Evolutionary conservation across 345 rosid species (phyloP).

Genomic region (Citrus reticulata): DNA sequence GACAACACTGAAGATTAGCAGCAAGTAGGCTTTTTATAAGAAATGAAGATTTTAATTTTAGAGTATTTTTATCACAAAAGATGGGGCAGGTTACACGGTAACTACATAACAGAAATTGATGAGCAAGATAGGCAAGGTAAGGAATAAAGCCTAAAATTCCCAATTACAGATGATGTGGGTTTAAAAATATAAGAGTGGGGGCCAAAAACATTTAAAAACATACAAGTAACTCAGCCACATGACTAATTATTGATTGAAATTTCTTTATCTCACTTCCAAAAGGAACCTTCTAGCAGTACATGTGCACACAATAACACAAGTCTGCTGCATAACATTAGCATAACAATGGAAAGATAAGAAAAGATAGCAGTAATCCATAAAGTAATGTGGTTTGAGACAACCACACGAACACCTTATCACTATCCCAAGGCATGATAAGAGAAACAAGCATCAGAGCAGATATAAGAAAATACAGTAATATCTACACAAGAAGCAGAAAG

Average conservation of each 20-base stretch:
- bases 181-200: neutral
- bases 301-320: neutral
- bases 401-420: neutral
- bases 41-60: neutral
- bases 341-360: neutral
- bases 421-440: neutral
- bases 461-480: neutral
- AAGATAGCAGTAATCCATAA: neutral
- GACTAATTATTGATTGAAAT: neutral
- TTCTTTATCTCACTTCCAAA: neutral
- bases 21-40: neutral
- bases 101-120: neutral
- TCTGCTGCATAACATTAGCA: neutral
- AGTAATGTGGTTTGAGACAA: neutral
- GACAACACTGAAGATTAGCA: neutral
- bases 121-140: neutral
- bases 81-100: neutral
- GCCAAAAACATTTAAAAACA: neutral
- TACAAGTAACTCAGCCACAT: neutral
- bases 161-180: neutral
- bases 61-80: neutral
- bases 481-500: neutral
- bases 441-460: neutral
- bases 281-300: neutral
- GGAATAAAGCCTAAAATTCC: neutral